Base-by-base conservation (phyloP, 176 grass and related monocot genomes). In the Oryza rufipogon region DNA sequence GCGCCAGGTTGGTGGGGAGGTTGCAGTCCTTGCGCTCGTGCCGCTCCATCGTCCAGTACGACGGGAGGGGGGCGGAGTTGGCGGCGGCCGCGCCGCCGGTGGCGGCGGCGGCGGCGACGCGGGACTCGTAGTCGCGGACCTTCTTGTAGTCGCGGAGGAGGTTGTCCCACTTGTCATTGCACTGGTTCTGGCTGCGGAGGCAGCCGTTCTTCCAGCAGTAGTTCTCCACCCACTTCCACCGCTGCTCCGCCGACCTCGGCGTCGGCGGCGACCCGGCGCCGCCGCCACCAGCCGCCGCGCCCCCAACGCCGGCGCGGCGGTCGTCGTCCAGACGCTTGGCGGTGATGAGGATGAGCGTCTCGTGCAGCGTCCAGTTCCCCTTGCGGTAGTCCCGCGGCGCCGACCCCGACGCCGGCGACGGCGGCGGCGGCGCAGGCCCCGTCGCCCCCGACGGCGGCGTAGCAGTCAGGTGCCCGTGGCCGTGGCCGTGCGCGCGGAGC, bases 131-230 rank as follows among this genome's bases (percentile, higher is more conserved):
- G 90, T 95, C 97, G 30, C 90, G 93, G 77, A 99, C 93, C 84
- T 99, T 99, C 90, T 99, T 99, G 88, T 99, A 99, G 91, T 99
- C 97, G 54, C 97, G 93, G 78, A 99, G 90, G 61, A 99, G 97
- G 80, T 99, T 99, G 88, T 99, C 97, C 97, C 97, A 99, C 82
- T 96, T 99, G 86, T 99, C 97, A 88, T 99, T 99, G 88, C 97
- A 96, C 90, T 99, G 97, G 86, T 99, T 99, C 89, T 99, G 97
- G 81, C 97, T 99, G 66, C 97, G 91, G 26, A 94, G 89, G 84
- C 97, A 99, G 7, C 93, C 91, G 14, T 96, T 88, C 26, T 90
- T 89, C 97, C 97, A 96, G 88, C 97, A 99, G 84, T 99, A 96
- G 87, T 99, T 96, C 90, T 99, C 97, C 11, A 99, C 94, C 96